Evolutionary conservation across 768 basidiomycete genomes (phyloP), one percentile per base, ranked within the genome.

Genomic region (Pilatotrama ljubarskyi): DNA sequence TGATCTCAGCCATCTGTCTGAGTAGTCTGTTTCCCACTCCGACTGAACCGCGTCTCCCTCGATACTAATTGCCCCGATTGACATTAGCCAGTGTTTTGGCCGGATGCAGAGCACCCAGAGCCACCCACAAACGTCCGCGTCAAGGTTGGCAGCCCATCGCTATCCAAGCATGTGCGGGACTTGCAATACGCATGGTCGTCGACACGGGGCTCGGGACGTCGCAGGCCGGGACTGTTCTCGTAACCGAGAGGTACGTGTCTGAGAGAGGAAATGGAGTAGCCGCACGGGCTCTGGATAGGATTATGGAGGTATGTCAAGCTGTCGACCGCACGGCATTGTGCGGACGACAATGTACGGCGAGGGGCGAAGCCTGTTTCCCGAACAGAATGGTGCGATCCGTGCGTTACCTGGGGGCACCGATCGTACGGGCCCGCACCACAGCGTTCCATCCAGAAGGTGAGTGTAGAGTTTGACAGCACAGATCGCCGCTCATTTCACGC

Each of bases 401-500:
- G 24, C 38, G 22, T 35, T 22, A 47, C 7, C 2, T 11, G 37
- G 38, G 55, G 55, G 55, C 17, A 9, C 55, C 55, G 24, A 57
- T 57, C 55, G 55, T 29, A 38, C 47, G 55, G 55, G 25, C 25
- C 55, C 36, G 20, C 15, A 26, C 43, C 37, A 32, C 29, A 32
- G 29, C 10, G n/a, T 29, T 49, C 47, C n/a, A 9, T 13, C 55
- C 29, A 26, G 47, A 49, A 32, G 37, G 36, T 17, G n/a, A 51
- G 47, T 35, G 47, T 18, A 13, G 38, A 15, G n/a, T 40, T 26
- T 51, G 55, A 57, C 55, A 41, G 55, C 55, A 29, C 37, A 57
- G 55, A 50, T 57, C 55, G 48, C 55, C 55, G 49, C 55, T 32
- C 47, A 41, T 29, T 57, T 57, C 55, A 57, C 55, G 47, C 38